These are phyloP conservation scores for Sugiyamaella pinicola DNA, from an alignment of 1,139 yeast species.

Conservation along the genomic window DNA sequence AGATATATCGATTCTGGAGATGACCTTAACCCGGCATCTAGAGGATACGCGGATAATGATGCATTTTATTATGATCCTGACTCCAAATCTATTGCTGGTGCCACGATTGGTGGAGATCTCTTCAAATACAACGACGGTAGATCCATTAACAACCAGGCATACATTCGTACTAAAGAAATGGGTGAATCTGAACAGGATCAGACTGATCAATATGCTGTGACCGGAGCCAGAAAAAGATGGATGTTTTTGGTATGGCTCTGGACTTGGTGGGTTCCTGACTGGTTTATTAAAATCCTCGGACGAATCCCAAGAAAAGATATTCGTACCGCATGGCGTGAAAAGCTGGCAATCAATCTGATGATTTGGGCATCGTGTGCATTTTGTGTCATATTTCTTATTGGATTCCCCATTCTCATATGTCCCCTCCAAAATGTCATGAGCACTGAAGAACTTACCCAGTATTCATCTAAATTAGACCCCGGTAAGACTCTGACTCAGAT, in stretches of 20 bases:
- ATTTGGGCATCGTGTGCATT: constrained; percentile 46
- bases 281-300: constrained; percentile 40
- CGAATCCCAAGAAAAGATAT: constrained; percentile 43
- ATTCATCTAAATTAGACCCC: constrained; percentile 38
- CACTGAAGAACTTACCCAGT: constrained; percentile 40
- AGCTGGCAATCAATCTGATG: constrained; percentile 46
- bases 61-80: constrained; percentile 42
- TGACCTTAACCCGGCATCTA: constrained; percentile 21
- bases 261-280: constrained; percentile 48
- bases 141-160: constrained; percentile 37
- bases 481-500: constrained; percentile 43
- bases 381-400: constrained; percentile 44
- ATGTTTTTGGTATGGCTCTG: constrained; percentile 43
- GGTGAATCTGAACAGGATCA: constrained; percentile 43
- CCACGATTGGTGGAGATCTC: constrained; percentile 44
- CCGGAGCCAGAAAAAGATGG: constrained; percentile 42
- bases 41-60: constrained; percentile 35
- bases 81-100: constrained; percentile 41
- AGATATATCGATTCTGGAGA: constrained; percentile 35
- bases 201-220: constrained; percentile 36
- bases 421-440: constrained; percentile 46
- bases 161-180: constrained; percentile 38
- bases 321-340: constrained; percentile 49
- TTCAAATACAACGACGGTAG: constrained; percentile 40
- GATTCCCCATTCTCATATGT: constrained; percentile 46